Percentiles rank a stretch among this genome's conserved stretches.
Evolutionary conservation across 192 early-diverging fungal genomes (phyloP).

Genomic region (Backusella australiensis): DNA sequence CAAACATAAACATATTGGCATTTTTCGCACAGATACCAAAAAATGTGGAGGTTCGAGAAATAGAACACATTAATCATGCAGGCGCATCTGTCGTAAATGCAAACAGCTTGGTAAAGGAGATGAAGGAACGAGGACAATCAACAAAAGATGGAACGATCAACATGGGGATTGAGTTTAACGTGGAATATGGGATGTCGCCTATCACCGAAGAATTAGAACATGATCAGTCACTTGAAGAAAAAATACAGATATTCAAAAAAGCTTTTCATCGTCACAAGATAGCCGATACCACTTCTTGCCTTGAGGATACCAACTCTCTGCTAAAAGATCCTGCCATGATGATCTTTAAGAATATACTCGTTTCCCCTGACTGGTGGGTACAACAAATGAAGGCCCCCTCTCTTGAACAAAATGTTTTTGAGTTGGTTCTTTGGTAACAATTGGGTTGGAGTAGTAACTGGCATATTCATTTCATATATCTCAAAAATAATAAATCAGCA

Average conservation of each 20-base stretch:
- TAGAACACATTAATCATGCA: slow-evolving; percentile 7
- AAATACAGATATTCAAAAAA: background rate
- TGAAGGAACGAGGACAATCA: background rate
- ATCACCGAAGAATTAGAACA: background rate
- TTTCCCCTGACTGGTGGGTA: slow-evolving; percentile 11
- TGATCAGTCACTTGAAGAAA: background rate
- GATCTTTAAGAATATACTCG: background rate
- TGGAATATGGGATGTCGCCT: background rate
- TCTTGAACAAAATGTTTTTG: background rate
- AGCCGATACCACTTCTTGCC: background rate
- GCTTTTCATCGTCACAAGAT: background rate
- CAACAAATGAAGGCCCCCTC: background rate
- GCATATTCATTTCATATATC: background rate
- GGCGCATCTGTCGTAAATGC: background rate
- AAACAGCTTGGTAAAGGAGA: background rate
- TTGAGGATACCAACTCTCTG: background rate
- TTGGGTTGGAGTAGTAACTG: background rate
- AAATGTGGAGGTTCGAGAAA: background rate
- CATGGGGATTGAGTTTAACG: background rate
- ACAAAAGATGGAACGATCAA: background rate
- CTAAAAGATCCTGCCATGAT: slow-evolving; percentile 1
- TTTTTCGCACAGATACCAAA: slow-evolving; percentile 11
- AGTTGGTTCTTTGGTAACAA: background rate
- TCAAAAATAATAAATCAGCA: background rate
- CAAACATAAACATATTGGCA: slow-evolving; percentile 9